A percentile compares a stretch with the other conserved stretches of the same genome.
Evolutionary conservation across 768 basidiomycete genomes (phyloP).

Genomic region (Exsudoporus frostii): DNA sequence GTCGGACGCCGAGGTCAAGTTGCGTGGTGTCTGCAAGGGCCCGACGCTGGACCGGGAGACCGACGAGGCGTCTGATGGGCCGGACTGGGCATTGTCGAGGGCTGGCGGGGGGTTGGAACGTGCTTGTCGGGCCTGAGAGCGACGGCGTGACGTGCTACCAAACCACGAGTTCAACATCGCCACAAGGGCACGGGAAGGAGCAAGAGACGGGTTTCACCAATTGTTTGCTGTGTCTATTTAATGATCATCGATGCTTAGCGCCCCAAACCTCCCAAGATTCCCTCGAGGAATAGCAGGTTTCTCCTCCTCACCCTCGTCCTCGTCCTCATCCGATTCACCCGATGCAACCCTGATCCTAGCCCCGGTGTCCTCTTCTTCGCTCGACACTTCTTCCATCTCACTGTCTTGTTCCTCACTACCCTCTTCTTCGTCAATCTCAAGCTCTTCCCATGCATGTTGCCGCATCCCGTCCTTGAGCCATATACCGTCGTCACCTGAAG

Average conservation of each 20-base stretch:
- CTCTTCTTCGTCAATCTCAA: slow-evolving; percentile 32
- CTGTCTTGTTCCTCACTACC: slow-evolving; percentile 28
- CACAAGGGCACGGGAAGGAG: not conserved
- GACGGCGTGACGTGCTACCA: slow-evolving; percentile 29
- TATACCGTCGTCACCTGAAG: slow-evolving; percentile 45
- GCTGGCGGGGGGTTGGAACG: not conserved
- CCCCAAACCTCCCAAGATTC: slow-evolving; percentile 29
- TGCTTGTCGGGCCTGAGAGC: slow-evolving; percentile 9
- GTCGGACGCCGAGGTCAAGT: slow-evolving; percentile 18
- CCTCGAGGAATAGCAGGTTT: not conserved
- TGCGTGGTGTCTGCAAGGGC: slow-evolving; percentile 6
- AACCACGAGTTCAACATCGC: slow-evolving; percentile 32
- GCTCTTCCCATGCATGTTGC: slow-evolving; percentile 22
- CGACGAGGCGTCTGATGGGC: slow-evolving; percentile 12
- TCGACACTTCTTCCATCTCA: slow-evolving; percentile 8
- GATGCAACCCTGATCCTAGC: not conserved
- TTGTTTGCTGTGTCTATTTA: slow-evolving; percentile 11
- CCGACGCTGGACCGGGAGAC: slow-evolving; percentile 19
- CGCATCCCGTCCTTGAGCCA: slow-evolving; percentile 46
- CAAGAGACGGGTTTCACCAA: not conserved
- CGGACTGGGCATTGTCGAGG: not conserved
- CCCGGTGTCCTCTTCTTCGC: slow-evolving; percentile 7
- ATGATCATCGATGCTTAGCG: slow-evolving; percentile 24
- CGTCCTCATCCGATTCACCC: slow-evolving; percentile 16
- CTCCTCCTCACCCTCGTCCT: slow-evolving; percentile 21